phyloP scores from a whole-genome alignment of 2,329 filamentous ascomycete genomes.

The Cladosporium sp. region DNA sequence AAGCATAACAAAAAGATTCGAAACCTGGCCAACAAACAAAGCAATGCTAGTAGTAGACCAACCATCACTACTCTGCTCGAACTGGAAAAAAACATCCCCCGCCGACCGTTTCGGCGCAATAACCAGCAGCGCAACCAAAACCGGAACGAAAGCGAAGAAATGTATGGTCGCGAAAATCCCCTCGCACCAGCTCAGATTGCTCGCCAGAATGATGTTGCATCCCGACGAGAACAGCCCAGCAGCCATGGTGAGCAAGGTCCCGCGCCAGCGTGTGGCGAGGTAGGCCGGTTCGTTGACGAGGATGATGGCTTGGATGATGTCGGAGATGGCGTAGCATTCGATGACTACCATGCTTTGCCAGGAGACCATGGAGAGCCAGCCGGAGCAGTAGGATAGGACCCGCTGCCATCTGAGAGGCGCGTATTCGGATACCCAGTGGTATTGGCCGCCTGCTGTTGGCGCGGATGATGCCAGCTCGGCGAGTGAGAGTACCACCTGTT shows the following conservation, averaged over 20 bases:
- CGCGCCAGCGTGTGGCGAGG: constrained; percentile 21
- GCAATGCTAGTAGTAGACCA: constrained; percentile 31
- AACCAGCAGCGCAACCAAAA: constrained; percentile 27
- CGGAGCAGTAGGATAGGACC: constrained; percentile 9
- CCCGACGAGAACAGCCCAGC: constrained; percentile 18
- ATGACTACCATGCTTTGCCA: constrained; percentile 13
- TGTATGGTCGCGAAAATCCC: constrained; percentile 30
- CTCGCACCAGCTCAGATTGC: constrained; percentile 27
- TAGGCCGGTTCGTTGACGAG: constrained; percentile 11
- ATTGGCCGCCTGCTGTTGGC: constrained; percentile 26
- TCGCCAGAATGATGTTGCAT: constrained; percentile 28
- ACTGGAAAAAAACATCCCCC: constrained; percentile 8
- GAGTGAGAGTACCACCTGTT: constrained; percentile 27
- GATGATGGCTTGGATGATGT: constrained; percentile 9
- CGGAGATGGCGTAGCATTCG: constrained; percentile 7
- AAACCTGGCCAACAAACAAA: constrained; percentile 30
- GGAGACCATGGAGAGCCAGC: constrained; percentile 10
- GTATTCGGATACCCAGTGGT: constrained; percentile 30
- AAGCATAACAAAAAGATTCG: constrained; percentile 20
- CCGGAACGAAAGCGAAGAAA: constrained; percentile 30
- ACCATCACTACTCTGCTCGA: constrained; percentile 23
- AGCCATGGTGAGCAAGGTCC: constrained; percentile 23
- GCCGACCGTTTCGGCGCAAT: constrained; percentile 14
- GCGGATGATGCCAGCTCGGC: constrained; percentile 33
- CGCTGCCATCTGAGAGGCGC: constrained; percentile 27